Base-by-base conservation (phyloP, 371 early-diverging fungal genomes). In the Polyrhizophydium stewartii region DNA sequence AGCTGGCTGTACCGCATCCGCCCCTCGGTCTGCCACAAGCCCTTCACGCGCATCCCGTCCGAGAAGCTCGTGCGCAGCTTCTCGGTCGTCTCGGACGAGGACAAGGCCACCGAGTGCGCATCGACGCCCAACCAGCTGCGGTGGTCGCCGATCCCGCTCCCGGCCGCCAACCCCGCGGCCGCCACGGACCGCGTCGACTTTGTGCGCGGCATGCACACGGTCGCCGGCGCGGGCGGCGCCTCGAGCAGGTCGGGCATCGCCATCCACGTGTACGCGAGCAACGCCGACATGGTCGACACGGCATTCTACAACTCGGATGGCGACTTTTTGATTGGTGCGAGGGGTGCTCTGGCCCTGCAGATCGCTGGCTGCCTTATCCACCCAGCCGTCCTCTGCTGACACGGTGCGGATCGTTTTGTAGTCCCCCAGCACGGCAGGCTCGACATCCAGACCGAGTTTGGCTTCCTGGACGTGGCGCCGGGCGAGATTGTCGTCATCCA, bases 1-100 rank as follows among this genome's bases (percentile, higher is more conserved):
- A 91, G 89, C 58, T 97, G 96, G 96, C 73, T 96, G n/a, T 96
- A 96, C 75, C 91, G 96, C 61, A 92, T 96, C 68, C 90, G 88
- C 31, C 96, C 96, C n/a, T 91, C 94, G 0, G 93, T 90, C 21
- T 84, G 86, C 64, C 96, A 95, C 65, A 65, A 68, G 1, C 94
- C 95, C 1, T 93, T 87, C 61, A 67, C 67, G 59, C 81, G 79
- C 21, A 64, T 61, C 17, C 55, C 67, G 10, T 45, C 71, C 19
- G 62, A 70, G n/a, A 66, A 72, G 24, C 41, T 90, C 6, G 79
- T 84, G 17, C 77, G 84, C 64, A 73, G 81, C 57, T 89, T 86
- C 68, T 71, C 77, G 16, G 73, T 76, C 51, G 72, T 73, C 28
- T 64, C 75, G 28, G 69, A 75, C 56, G 57, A 56, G 38, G 33